Evolutionary conservation across 768 basidiomycete genomes (phyloP).

Genomic region (Pholiota molesta): DNA sequence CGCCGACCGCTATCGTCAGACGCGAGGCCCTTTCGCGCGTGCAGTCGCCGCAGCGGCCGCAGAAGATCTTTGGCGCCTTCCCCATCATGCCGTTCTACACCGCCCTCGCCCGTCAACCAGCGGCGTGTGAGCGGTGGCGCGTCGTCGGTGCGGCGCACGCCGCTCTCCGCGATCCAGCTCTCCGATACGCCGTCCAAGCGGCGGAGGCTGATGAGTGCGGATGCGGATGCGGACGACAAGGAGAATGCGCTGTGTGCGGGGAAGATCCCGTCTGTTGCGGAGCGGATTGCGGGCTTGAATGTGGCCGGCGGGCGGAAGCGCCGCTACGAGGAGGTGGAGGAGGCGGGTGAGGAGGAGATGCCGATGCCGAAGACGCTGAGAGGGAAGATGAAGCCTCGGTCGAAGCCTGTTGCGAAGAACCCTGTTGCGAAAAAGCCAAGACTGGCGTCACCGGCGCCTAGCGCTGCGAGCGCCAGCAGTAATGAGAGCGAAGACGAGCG

Average conservation of each 20-base stretch:
- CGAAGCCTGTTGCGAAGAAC: background rate
- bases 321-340: slow-evolving; percentile 38
- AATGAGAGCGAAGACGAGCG: slow-evolving; percentile 38
- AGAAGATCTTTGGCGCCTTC: slow-evolving; percentile 27
- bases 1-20: slow-evolving; percentile 22
- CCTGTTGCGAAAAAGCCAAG: too few species aligned
- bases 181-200: slow-evolving; percentile 35
- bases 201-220: slow-evolving; percentile 17
- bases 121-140: slow-evolving; percentile 12
- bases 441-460: slow-evolving; percentile 11
- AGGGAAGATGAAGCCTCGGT: slow-evolving; percentile 20
- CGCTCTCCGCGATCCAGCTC: slow-evolving; percentile 23
- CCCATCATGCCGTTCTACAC: slow-evolving; percentile 26
- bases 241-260: slow-evolving; percentile 48
- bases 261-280: slow-evolving; percentile 39
- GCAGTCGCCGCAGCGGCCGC: slow-evolving; percentile 31
- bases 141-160: slow-evolving; percentile 16
- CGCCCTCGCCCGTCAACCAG: slow-evolving; percentile 26
- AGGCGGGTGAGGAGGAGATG: slow-evolving; percentile 28
- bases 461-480: slow-evolving; percentile 15
- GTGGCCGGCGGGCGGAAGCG: slow-evolving; percentile 38
- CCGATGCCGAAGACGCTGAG: slow-evolving; percentile 23
- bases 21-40: slow-evolving; percentile 18
- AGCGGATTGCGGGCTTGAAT: slow-evolving; percentile 40
- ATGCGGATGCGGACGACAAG: slow-evolving; percentile 56